Percentiles rank a stretch among this genome's conserved stretches.
These are phyloP conservation scores for Calonectria multiphialidica DNA, from an alignment of 2,329 filamentous ascomycete genomes.

Conservation along the genomic window DNA sequence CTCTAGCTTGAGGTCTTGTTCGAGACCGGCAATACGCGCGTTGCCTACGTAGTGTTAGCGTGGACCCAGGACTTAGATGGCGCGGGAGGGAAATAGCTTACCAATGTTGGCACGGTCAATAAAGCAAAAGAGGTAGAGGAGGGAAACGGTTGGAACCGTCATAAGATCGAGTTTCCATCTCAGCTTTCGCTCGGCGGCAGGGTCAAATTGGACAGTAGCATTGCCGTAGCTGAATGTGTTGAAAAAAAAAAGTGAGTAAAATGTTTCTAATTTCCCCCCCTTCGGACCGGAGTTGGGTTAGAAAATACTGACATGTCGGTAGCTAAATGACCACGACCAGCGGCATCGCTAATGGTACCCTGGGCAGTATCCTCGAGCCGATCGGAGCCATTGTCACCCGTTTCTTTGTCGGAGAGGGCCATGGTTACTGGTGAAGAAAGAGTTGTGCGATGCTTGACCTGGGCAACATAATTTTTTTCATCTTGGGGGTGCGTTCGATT, in stretches of 20 bases:
- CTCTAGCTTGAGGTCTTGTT: constrained; percentile 65
- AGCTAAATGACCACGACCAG: constrained; percentile 36
- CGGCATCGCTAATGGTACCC: constrained; percentile 35
- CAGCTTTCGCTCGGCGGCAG: constrained; percentile 65
- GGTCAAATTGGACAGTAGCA: constrained; percentile 42
- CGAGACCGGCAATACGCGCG: constrained; percentile 69
- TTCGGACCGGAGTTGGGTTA: not conserved
- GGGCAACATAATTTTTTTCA: constrained; percentile 21
- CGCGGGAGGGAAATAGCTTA: constrained; percentile 45
- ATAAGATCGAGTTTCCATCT: constrained; percentile 74
- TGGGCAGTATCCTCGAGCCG: constrained; percentile 29
- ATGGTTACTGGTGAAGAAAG: constrained; percentile 25
- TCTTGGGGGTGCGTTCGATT: constrained; percentile 20
- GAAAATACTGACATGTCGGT: constrained; percentile 39
- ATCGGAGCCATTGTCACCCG: constrained; percentile 37
- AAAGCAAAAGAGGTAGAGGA: constrained; percentile 80
- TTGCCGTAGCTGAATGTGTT: constrained; percentile 36
- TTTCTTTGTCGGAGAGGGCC: constrained; percentile 37
- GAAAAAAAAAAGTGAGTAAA: constrained; percentile 12
- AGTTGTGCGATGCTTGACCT: constrained; percentile 1
- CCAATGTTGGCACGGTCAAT: constrained; percentile 82
- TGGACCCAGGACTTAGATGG: not conserved
- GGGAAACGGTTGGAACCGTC: constrained; percentile 73
- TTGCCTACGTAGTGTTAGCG: constrained; percentile 46
- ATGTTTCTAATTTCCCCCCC: too few species aligned